A percentile compares a stretch with the other conserved stretches of the same genome.
These are phyloP conservation scores for Heliosperma pusillum DNA, from an alignment of 148 eudicot genomes.

Conservation along the genomic window DNA sequence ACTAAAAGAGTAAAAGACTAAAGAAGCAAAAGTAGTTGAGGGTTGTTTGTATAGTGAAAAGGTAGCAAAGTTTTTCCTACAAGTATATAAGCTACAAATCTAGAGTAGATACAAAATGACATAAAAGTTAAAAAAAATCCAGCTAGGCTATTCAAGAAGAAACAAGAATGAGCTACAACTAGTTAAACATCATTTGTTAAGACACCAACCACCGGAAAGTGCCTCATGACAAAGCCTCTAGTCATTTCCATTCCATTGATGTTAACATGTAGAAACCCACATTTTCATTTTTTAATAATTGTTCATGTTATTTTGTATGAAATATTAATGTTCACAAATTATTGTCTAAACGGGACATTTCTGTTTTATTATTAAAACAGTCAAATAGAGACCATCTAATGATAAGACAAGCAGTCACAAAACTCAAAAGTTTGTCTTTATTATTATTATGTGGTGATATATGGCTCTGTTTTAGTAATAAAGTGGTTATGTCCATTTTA, in stretches of 20 bases:
- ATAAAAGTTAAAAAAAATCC: slow-evolving; percentile 4
- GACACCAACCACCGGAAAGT: slow-evolving; percentile 23
- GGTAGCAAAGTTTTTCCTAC: slow-evolving; percentile 7
- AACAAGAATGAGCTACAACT: slow-evolving; percentile 5
- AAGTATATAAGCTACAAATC: slow-evolving; percentile 9
- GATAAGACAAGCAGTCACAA: too few species aligned
- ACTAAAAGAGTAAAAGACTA: background rate
- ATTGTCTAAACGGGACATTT: too few species aligned
- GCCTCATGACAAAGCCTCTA: slow-evolving; percentile 9
- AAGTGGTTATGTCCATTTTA: too few species aligned
- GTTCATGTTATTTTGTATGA: too few species aligned
- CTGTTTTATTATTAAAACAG: too few species aligned
- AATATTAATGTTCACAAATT: too few species aligned
- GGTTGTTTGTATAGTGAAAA: slow-evolving; percentile 13
- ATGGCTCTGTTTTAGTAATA: too few species aligned
- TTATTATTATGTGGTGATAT: too few species aligned
- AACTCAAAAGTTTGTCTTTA: too few species aligned
- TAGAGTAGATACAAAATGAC: slow-evolving; percentile 11
- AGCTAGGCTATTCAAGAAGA: background rate
- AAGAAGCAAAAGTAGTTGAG: slow-evolving; percentile 3
- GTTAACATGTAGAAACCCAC: background rate
- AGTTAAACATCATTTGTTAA: slow-evolving; percentile 8
- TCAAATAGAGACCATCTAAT: too few species aligned
- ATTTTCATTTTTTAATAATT: too few species aligned
- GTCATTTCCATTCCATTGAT: background rate